Conservation (phyloP, 1,284 basidiomycete genomes). For the Cystobasidium pallidum region DNA sequence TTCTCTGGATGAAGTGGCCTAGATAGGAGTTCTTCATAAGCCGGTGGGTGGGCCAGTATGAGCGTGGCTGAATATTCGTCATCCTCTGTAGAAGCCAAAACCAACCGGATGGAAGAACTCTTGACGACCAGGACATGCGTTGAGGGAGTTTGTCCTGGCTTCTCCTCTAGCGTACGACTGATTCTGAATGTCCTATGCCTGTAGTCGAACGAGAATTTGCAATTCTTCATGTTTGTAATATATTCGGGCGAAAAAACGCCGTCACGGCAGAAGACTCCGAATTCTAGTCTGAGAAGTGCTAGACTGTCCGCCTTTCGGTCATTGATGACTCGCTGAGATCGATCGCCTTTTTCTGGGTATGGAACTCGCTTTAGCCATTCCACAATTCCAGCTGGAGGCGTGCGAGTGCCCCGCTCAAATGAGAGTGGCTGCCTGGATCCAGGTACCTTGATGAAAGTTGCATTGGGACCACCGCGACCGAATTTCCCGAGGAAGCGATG, state of each 20-base stretch:
- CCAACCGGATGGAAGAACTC: slow-evolving; percentile 20
- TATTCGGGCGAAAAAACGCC: slow-evolving; percentile 38
- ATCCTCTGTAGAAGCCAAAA: slow-evolving; percentile 15
- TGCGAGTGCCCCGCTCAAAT: slow-evolving; percentile 25
- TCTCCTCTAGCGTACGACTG: background rate
- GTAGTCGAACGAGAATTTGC: slow-evolving; percentile 36
- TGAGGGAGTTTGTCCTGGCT: slow-evolving; percentile 10
- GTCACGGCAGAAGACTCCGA: slow-evolving; percentile 40
- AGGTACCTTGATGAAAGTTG: slow-evolving; percentile 5
- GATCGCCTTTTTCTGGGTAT: slow-evolving; percentile 37
- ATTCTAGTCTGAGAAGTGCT: slow-evolving; percentile 25
- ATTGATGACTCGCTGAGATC: slow-evolving; percentile 29
- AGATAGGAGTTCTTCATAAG: slow-evolving; percentile 31
- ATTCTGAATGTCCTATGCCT: slow-evolving; percentile 23
- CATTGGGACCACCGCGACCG: background rate
- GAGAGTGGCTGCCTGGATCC: slow-evolving; percentile 8
- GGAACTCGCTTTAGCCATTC: slow-evolving; percentile 40
- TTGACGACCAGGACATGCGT: slow-evolving; percentile 32
- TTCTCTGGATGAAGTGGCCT: slow-evolving; percentile 5
- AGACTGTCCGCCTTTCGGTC: slow-evolving; percentile 37
- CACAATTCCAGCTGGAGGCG: slow-evolving; percentile 31
- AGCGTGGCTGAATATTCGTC: slow-evolving; percentile 31
- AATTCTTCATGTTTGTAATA: slow-evolving; percentile 18
- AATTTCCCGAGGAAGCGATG: slow-evolving; percentile 30
- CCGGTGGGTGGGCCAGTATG: slow-evolving; percentile 31